These are phyloP conservation scores for Vaccinium vitisidaea DNA, from an alignment of 148 eudicot genomes.

Conservation along the genomic window DNA sequence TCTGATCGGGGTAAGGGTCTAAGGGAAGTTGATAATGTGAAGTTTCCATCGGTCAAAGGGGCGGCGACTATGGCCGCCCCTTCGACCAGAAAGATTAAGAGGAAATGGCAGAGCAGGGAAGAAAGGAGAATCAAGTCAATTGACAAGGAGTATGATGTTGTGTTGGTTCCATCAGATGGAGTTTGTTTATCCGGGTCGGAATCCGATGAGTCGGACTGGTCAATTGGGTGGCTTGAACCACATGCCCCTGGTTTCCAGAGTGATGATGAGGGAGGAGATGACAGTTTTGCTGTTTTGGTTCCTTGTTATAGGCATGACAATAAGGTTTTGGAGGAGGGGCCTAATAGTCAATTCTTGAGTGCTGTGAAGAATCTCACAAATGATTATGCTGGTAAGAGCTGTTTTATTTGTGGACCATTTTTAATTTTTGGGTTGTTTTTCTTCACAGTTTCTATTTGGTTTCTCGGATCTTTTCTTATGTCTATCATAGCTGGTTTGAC, in stretches of 20 bases:
- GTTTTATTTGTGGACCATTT: background rate
- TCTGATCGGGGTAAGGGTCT: slow-evolving; percentile 42
- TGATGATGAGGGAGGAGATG: slow-evolving; percentile 70
- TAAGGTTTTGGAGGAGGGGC: slow-evolving; percentile 32
- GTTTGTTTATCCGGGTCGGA: slow-evolving; percentile 81
- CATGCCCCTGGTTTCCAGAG: slow-evolving; percentile 85
- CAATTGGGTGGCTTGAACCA: slow-evolving; percentile 94
- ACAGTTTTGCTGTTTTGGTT: slow-evolving; percentile 87
- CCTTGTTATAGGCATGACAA: slow-evolving; percentile 68
- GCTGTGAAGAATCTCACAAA: background rate
- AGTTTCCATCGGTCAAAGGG: slow-evolving; percentile 40
- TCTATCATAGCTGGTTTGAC: background rate
- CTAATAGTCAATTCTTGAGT: slow-evolving; percentile 18
- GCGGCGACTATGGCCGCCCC: slow-evolving; percentile 42
- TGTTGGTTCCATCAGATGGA: slow-evolving; percentile 91
- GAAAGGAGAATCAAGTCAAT: slow-evolving; percentile 48
- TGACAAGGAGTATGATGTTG: slow-evolving; percentile 85
- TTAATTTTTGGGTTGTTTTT: background rate
- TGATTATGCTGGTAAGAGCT: background rate
- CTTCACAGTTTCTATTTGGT: background rate
- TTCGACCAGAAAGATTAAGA: slow-evolving; percentile 48
- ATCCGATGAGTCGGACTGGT: slow-evolving; percentile 99
- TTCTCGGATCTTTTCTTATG: background rate
- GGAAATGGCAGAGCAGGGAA: slow-evolving; percentile 76
- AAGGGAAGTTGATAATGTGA: slow-evolving; percentile 49